These are phyloP conservation scores for Fusarium sp. DNA, from an alignment of 2,329 filamentous ascomycete species.

Conservation along the genomic window DNA sequence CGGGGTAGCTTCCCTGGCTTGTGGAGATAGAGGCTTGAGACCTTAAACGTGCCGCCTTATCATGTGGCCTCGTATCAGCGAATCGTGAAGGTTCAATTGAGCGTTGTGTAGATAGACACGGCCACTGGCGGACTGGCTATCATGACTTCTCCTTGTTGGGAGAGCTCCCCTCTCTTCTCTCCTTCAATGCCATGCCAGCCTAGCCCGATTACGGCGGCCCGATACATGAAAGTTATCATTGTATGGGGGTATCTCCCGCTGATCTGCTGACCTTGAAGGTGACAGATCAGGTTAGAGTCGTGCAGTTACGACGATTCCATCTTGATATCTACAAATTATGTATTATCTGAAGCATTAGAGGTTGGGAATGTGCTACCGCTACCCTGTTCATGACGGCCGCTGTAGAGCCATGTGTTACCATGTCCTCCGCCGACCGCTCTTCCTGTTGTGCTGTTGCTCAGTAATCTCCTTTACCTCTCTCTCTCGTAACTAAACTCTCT, in stretches of 20 bases:
- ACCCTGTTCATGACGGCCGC: constrained; percentile 34
- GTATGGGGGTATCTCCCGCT: constrained; percentile 33
- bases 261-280: constrained; percentile 37
- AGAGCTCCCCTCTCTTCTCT: constrained; percentile 39
- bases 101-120: constrained; percentile 27
- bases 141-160: constrained; percentile 44
- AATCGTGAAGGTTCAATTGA: constrained; percentile 38
- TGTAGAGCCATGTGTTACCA: constrained; percentile 33
- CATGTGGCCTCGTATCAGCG: constrained; percentile 47
- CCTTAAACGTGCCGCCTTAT: constrained; percentile 41
- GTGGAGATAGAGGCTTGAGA: constrained; percentile 45
- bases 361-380: constrained; percentile 27
- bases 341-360: constrained; percentile 35
- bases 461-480: constrained; percentile 16
- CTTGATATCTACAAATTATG: constrained; percentile 41
- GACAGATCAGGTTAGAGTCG: constrained; percentile 37
- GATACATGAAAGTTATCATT: constrained; percentile 42
- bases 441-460: constrained; percentile 38
- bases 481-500: constrained; percentile 1
- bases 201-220: constrained; percentile 37
- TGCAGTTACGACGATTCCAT: constrained; percentile 14
- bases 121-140: constrained; percentile 32
- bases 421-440: constrained; percentile 40
- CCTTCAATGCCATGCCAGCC: constrained; percentile 20
- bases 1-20: constrained; percentile 47